phyloP scores from a whole-genome alignment of 2,329 filamentous ascomycete genomes.

The Scytalidium sp. region DNA sequence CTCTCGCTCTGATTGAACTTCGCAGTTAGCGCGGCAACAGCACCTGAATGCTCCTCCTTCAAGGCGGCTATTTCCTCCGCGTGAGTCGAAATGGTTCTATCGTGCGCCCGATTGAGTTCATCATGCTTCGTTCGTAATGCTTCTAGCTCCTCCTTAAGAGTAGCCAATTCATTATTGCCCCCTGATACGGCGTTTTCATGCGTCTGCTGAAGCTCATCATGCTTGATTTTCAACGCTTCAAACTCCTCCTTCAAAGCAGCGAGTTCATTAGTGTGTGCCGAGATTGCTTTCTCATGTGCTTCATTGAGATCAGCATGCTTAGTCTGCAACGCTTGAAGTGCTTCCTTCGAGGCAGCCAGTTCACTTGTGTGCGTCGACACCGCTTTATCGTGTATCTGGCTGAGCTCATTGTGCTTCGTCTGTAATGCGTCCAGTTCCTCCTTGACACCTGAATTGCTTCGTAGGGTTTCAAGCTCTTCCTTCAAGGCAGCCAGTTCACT shows the following conservation, averaged over 20 bases:
- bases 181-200: no score
- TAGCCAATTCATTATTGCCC: slow-evolving; percentile 5
- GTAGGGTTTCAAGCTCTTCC: no score
- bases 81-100: slow-evolving; percentile 11
- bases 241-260: no score
- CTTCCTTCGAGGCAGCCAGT: slow-evolving; percentile 7
- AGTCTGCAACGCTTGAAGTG: no score
- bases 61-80: slow-evolving; percentile 12
- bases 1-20: slow-evolving; percentile 46
- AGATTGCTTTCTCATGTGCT: slow-evolving; percentile 8
- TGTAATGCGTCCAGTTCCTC: slow-evolving; percentile 15
- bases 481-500: slow-evolving; percentile 8
- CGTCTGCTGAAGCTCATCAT: no score
- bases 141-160: slow-evolving; percentile 10
- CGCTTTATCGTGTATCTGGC: slow-evolving; percentile 10
- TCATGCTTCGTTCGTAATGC: slow-evolving; percentile 11
- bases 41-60: slow-evolving; percentile 19
- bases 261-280: no score
- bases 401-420: slow-evolving; percentile 10
- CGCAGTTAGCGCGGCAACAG: slow-evolving; percentile 16
- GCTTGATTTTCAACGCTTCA: slow-evolving; percentile 2
- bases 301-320: slow-evolving; percentile 9
- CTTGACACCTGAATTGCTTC: slow-evolving; percentile 8
- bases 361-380: slow-evolving; percentile 13
- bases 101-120: slow-evolving; percentile 14